These are phyloP conservation scores for Beauveria sp. DNA, from an alignment of 2,329 filamentous ascomycete species.

Conservation along the genomic window DNA sequence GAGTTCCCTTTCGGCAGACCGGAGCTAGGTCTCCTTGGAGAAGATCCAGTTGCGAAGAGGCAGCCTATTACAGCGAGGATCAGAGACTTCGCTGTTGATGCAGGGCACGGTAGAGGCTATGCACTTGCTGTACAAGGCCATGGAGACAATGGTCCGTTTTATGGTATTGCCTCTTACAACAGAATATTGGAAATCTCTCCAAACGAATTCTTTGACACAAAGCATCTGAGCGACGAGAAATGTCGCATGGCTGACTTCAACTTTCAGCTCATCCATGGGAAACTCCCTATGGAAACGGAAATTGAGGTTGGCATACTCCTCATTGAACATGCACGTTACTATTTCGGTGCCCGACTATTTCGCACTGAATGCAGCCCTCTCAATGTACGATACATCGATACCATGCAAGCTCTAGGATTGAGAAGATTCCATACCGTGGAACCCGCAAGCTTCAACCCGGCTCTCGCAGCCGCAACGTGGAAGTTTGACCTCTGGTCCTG, in stretches of 20 bases:
- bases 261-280: background rate
- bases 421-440: background rate
- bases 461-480: background rate
- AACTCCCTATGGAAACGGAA: background rate
- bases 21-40: background rate
- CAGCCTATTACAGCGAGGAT: background rate
- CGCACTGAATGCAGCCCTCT: background rate
- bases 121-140: background rate
- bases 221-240: background rate
- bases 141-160: background rate
- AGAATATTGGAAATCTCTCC: background rate
- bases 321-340: background rate
- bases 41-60: background rate
- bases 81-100: background rate
- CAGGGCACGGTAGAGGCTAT: background rate
- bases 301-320: background rate
- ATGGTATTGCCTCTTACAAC: conserved; percentile 1
- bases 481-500: background rate
- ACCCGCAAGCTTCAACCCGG: background rate
- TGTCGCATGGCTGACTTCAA: conserved; percentile 3
- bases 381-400: background rate
- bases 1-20: background rate
- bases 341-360: background rate
- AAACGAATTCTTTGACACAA: background rate
- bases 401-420: background rate